phyloP scores from a whole-genome alignment of 352 stramenopile genomes.

The Pseudoperonospora humuli region DNA sequence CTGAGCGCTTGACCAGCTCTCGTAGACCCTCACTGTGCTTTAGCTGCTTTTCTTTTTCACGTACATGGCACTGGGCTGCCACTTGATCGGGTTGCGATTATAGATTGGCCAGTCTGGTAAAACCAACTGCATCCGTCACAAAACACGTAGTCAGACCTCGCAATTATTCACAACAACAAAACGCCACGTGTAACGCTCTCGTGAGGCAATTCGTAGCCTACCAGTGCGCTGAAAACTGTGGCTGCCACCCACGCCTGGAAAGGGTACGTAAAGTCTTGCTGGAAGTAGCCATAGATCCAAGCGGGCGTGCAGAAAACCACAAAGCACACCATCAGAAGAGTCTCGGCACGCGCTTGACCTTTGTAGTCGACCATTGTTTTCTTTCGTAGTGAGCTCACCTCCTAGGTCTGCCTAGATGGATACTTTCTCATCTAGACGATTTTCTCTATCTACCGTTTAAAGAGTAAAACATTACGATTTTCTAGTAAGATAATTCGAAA shows the following conservation, averaged over 20 bases:
- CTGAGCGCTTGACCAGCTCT: not conserved
- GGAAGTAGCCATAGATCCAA: conserved; percentile 78
- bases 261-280: conserved; percentile 78
- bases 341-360: conserved; percentile 64
- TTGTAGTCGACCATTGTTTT: conserved; percentile 81
- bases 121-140: conserved; percentile 46
- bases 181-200: conserved; percentile 8
- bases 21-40: not conserved
- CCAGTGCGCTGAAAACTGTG: conserved; percentile 48
- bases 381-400: too few relatives aligned
- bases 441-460: too few relatives aligned
- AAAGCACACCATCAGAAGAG: conserved; percentile 55
- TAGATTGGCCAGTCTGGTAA: conserved; percentile 80
- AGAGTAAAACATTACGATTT: too few relatives aligned
- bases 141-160: conserved; percentile 3
- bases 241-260: conserved; percentile 64
- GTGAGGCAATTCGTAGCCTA: conserved; percentile 12
- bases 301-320: conserved; percentile 66
- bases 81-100: conserved; percentile 80
- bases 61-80: conserved; percentile 71
- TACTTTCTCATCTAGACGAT: too few relatives aligned
- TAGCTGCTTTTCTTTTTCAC: conserved; percentile 42
- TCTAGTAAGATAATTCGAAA: too few relatives aligned
- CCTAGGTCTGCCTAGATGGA: too few relatives aligned
- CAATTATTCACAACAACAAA: not conserved